Conservation (phyloP, 495 filamentous ascomycete genomes). For the Trichocladium antarcticum region DNA sequence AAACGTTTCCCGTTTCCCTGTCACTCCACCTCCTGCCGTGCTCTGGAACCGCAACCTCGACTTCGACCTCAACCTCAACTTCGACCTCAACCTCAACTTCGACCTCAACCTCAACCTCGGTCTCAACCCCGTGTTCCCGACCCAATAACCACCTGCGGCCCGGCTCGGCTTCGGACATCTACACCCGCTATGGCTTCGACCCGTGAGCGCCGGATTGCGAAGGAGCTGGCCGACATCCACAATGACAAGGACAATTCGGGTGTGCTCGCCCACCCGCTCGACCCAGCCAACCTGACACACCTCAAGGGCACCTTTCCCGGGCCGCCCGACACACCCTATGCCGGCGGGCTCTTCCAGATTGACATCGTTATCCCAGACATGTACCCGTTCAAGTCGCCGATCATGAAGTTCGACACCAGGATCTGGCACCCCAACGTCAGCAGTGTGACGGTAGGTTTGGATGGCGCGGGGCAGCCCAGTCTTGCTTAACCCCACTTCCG, state of each 20-base stretch:
- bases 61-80: no score
- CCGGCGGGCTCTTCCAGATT: conserved; percentile 71
- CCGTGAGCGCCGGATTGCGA: conserved; percentile 70
- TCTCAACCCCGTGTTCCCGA: not conserved
- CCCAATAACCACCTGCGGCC: not conserved
- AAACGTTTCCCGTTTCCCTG: not conserved
- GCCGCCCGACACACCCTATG: conserved; percentile 88
- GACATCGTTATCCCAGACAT: conserved; percentile 80
- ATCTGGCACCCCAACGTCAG: conserved; percentile 98
- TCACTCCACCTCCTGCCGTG: no score
- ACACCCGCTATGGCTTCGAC: conserved; percentile 55
- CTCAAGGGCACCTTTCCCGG: conserved; percentile 75
- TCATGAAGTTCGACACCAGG: conserved; percentile 89
- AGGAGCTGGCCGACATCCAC: conserved; percentile 83
- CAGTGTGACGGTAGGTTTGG: conserved; percentile 70
- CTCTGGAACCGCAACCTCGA: no score
- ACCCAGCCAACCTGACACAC: conserved; percentile 64
- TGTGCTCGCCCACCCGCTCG: conserved; percentile 55
- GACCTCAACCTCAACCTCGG: not conserved
- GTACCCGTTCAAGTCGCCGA: conserved; percentile 87
- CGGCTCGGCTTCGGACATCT: not conserved
- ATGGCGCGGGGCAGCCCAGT: not conserved
- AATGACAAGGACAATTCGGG: conserved; percentile 58
- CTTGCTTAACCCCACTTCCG: no score
- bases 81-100: no score